Evolutionary conservation across 2,329 filamentous ascomycete species (phyloP), one percentile per base, ranked within the genome.

Genomic region (Emericellopsis atlantica): DNA sequence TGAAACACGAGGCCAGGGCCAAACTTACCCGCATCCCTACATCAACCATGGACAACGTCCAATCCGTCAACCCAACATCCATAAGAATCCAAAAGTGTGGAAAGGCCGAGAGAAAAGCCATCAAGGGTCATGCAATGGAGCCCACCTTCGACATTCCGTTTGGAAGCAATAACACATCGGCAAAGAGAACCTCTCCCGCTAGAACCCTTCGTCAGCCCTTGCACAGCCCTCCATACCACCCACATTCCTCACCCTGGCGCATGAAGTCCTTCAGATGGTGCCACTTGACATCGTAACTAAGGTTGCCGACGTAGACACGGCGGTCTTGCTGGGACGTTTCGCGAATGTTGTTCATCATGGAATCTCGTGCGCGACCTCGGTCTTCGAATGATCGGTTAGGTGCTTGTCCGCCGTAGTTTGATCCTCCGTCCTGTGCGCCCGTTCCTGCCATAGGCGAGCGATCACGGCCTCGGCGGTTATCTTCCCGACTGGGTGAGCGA

Each of bases 121-220:
- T 82, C 83, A 81, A 67, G 77, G 76, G 81, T 79, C 84, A 89
- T 75, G 72, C 79, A 74, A 84, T 84, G 76, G 81, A 80, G 88
- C 86, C 87, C 89, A 96, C 90, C 90, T 98, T 98, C 86, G 90
- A 96, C 92, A 98, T 98, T 89, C 92, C 92, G 78, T 98, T 98
- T 61, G 92, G 92, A 82, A 98, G 88, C 67, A 95, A 76, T 69
- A 98, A 81, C 62, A 98, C 92, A 77, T 98, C 92, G 73, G 92
- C 92, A 72, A 95, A 98, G 72, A 96, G 80, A 65, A 98, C 92
- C 68, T 96, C 90, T 77, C 92, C 92, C 72, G 92, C 92, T 96
- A 67, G 18, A 44, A 58, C 45, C 33, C 41, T 49, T 54, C 51
- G 63, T 70, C 57, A 69, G 66, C 55, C 48, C 53, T 50, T 46